These are phyloP conservation scores for Calycina herbarum DNA, from an alignment of 2,329 filamentous ascomycete genomes.

Conservation along the genomic window DNA sequence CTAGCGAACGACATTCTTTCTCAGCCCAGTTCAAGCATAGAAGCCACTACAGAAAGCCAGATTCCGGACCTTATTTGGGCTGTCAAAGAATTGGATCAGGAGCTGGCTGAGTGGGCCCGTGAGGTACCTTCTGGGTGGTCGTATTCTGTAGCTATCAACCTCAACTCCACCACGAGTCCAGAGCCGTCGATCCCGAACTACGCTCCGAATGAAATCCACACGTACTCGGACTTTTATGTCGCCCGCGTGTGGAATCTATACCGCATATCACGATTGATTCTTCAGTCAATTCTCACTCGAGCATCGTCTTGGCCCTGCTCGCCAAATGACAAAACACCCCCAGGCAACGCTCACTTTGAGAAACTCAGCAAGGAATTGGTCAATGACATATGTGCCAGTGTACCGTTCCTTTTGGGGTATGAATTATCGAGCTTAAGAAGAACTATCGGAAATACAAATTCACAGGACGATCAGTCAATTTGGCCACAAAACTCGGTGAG, in stretches of 20 bases:
- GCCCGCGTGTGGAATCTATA: slow-evolving; percentile 23
- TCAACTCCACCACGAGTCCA: no score
- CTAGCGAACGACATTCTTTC: slow-evolving; percentile 9
- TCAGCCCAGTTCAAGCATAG: no score
- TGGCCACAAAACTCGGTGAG: slow-evolving; percentile 19
- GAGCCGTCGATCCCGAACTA: no score
- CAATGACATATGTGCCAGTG: slow-evolving; percentile 20
- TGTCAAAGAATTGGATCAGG: no score
- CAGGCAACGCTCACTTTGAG: background rate
- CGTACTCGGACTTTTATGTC: slow-evolving; percentile 8
- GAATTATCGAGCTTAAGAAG: slow-evolving; percentile 20
- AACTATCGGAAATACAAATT: background rate
- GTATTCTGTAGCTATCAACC: no score
- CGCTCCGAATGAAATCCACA: no score
- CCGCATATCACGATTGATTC: slow-evolving; percentile 21
- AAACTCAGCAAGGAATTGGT: slow-evolving; percentile 11
- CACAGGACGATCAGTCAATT: slow-evolving; percentile 5
- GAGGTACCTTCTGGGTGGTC: no score
- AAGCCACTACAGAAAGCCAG: no score
- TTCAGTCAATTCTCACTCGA: slow-evolving; percentile 22
- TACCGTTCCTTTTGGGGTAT: slow-evolving; percentile 23
- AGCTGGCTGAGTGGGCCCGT: no score
- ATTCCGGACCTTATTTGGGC: no score
- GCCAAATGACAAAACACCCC: background rate
- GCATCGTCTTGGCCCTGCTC: background rate